These are phyloP conservation scores for Diplodia intermedia DNA, from an alignment of 2,329 filamentous ascomycete genomes.

Conservation along the genomic window DNA sequence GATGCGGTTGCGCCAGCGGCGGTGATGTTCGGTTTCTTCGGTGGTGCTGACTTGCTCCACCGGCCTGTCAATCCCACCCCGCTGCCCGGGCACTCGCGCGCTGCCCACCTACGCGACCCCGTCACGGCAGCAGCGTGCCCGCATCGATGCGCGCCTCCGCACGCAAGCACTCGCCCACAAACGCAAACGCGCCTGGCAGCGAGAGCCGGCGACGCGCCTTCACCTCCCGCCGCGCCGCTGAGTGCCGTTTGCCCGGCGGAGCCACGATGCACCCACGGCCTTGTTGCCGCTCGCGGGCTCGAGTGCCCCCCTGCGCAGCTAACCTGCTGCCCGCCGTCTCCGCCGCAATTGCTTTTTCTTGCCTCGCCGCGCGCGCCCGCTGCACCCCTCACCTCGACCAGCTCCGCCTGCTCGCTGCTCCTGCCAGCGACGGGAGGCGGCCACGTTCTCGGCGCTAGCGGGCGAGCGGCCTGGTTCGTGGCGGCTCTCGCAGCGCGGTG, in stretches of 20 bases:
- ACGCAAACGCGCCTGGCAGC: not conserved
- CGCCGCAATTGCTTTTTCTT: not conserved
- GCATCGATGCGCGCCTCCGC: not conserved
- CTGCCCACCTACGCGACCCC: not conserved
- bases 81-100: not conserved
- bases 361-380: constrained; percentile 4
- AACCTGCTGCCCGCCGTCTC: constrained; percentile 12
- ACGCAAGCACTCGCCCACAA: not conserved
- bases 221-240: constrained; percentile 5
- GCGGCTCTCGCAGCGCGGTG: constrained; percentile 18
- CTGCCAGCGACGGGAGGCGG: not conserved
- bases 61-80: not conserved
- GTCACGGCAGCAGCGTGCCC: not conserved
- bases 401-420: not conserved
- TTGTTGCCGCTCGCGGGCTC: not conserved
- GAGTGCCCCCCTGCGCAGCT: not conserved
- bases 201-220: not conserved
- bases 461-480: constrained; percentile 19
- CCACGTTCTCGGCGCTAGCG: constrained; percentile 29
- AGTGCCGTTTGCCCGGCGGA: constrained; percentile 20
- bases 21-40: constrained; percentile 25
- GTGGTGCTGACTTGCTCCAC: not conserved
- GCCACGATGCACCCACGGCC: constrained; percentile 6
- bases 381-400: constrained; percentile 10
- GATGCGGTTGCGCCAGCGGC: constrained; percentile 23